Percentiles rank a stretch among this genome's conserved stretches.
Conservation (phyloP, 2,329 filamentous ascomycete species). For the Rhinocladiella mackenziei region DNA sequence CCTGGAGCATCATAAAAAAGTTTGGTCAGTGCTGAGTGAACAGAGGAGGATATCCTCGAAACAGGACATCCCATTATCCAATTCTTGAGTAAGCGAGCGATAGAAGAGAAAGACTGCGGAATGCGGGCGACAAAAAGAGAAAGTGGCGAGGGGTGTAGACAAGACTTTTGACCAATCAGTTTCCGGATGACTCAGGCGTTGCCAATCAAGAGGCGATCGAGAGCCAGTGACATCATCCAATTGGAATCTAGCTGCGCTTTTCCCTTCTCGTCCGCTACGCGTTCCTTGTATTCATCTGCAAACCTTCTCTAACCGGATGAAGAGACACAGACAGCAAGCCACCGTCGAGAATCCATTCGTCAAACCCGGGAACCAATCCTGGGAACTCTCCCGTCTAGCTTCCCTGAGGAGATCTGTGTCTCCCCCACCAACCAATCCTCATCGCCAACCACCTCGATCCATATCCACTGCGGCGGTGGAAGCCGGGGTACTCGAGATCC, state of each 20-base stretch:
- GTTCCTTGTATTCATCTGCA: not conserved
- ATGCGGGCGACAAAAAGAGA: not conserved
- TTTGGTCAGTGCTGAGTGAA: slow-evolving; percentile 15
- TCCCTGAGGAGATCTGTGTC: slow-evolving; percentile 22
- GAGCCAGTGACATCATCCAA: not conserved
- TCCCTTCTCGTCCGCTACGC: not conserved
- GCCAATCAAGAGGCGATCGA: too few species aligned
- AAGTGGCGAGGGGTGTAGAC: not conserved
- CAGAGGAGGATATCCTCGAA: too few species aligned
- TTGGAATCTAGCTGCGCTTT: not conserved
- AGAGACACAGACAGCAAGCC: slow-evolving; percentile 5
- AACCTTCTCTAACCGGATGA: too few species aligned
- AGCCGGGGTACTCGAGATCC: slow-evolving; percentile 47
- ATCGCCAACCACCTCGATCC: not conserved
- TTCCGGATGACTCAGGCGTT: too few species aligned
- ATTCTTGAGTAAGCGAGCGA: slow-evolving; percentile 22
- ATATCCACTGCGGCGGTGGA: slow-evolving; percentile 45
- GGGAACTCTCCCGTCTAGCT: slow-evolving; percentile 9
- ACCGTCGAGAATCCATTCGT: slow-evolving; percentile 13
- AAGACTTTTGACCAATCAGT: too few species aligned
- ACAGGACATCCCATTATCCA: slow-evolving; percentile 11
- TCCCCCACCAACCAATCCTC: slow-evolving; percentile 16
- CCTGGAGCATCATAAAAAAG: slow-evolving; percentile 10
- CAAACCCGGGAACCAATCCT: slow-evolving; percentile 9
- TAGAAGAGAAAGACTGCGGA: not conserved